Percentiles rank a stretch among this genome's conserved stretches.
Evolutionary conservation across 805 yeast genomes (phyloP).

Genomic region (Suhomyces emberorum): DNA sequence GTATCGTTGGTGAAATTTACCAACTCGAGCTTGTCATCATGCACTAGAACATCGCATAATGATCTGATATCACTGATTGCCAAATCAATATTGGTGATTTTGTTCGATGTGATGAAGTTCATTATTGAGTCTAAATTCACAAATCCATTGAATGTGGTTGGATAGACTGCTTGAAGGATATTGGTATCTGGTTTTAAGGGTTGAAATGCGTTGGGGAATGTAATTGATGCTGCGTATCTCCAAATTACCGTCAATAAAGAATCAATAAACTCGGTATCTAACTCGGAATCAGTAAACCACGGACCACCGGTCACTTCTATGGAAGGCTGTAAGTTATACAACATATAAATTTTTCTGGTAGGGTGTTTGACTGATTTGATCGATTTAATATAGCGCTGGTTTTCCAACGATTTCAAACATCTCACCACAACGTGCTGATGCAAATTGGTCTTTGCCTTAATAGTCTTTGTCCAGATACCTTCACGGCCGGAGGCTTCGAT

Average conservation of each 20-base stretch:
- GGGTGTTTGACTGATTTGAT: conserved; percentile 91
- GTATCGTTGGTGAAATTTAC: conserved; percentile 51
- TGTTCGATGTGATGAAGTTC: conserved; percentile 66
- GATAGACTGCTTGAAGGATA: conserved; percentile 47
- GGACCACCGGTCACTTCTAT: conserved; percentile 98
- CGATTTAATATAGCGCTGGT: conserved; percentile 78
- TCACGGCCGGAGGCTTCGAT: conserved; percentile 92
- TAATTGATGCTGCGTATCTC: conserved; percentile 74
- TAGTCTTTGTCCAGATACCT: conserved; percentile 94
- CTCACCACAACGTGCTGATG: conserved; percentile 89
- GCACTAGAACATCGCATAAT: conserved; percentile 81
- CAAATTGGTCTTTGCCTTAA: conserved; percentile 80
- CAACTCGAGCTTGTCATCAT: conserved; percentile 80
- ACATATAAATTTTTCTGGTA: conserved; percentile 93
- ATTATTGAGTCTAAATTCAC: conserved; percentile 73
- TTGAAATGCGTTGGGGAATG: conserved; percentile 72
- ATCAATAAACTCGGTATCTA: conserved; percentile 91
- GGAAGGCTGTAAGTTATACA: conserved; percentile 88
- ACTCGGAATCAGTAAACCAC: conserved; percentile 95
- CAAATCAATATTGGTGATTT: conserved; percentile 80
- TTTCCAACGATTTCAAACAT: conserved; percentile 76
- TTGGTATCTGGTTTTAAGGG: conserved; percentile 32
- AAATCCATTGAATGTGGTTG: conserved; percentile 57
- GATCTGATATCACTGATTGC: conserved; percentile 70
- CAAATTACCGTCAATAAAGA: conserved; percentile 80